phyloP scores from a whole-genome alignment of 2,329 filamentous ascomycete genomes.

The Talaromyces pinophilus region DNA sequence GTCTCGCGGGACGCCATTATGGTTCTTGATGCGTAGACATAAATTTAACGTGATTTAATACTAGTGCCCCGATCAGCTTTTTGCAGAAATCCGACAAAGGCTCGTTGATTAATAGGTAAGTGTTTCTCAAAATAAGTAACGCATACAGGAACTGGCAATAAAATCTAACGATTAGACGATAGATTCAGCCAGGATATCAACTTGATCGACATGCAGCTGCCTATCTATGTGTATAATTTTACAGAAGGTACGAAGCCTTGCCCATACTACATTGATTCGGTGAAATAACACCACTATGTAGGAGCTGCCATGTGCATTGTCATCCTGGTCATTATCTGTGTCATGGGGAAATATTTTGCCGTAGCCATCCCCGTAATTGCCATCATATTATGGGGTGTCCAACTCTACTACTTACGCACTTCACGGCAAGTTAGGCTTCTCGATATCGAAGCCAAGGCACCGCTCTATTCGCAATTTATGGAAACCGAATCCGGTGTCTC shows the following conservation, averaged over 20 bases:
- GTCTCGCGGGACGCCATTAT: background rate
- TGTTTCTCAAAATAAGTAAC: background rate
- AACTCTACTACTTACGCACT: constrained; percentile 61
- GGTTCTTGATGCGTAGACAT: background rate
- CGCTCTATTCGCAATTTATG: constrained; percentile 60
- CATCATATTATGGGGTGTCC: constrained; percentile 51
- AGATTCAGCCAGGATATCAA: constrained; percentile 29
- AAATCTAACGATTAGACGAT: background rate
- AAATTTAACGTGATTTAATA: background rate
- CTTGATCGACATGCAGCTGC: background rate
- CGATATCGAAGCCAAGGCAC: constrained; percentile 63
- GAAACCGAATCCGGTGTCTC: constrained; percentile 58
- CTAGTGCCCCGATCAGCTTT: constrained; percentile 18
- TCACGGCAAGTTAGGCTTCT: constrained; percentile 62
- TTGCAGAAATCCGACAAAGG: constrained; percentile 19
- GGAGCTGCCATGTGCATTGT: constrained; percentile 37
- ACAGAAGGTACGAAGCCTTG: background rate
- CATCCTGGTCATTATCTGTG: constrained; percentile 52
- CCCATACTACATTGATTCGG: background rate
- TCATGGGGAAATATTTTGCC: constrained; percentile 50
- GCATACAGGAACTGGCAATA: background rate
- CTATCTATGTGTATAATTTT: constrained; percentile 29
- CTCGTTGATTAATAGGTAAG: constrained; percentile 18
- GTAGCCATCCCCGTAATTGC: constrained; percentile 55
- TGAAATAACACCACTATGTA: background rate